Evolutionary conservation across 2,329 filamentous ascomycete genomes (phyloP), one percentile per base, ranked within the genome.

Genomic region (Pseudocercospora cruenta): DNA sequence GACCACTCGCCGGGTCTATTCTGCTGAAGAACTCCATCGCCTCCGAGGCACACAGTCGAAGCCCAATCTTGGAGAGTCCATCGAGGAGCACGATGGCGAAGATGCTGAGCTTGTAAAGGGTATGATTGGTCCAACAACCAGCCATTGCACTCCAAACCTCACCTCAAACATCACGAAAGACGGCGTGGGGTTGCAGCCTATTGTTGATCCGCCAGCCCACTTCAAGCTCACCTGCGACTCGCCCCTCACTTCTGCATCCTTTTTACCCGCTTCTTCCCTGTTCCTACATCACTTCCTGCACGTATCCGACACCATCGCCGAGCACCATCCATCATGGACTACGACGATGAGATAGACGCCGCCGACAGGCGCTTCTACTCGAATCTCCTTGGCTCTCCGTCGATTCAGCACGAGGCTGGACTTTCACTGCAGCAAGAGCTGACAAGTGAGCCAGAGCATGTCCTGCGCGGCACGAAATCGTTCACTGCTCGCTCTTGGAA

Each of bases 101-200:
- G 77, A 78, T 65, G 77, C 76, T 19, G 75, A 77, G 63, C 69
- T 77, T 57, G 75, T 79, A 31, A 78, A 78, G 72, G 77, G 77
- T 79, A 75, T 59, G 70, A 64, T 59, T 43, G 55, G 24, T 49
- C 49, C 59, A 49, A 47, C 31, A 26, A n/a, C 43, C 26, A 58
- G 43, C 36, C 28, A 36, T 21, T 58, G 39, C 47, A n/a, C 39
- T 26, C 19, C 45, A 31, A 65, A 47, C 60, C 33, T 60, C 57
- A 63, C 63, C 33, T 54, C 51, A 24, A 28, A 24, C 57, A 62
- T 64, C 62, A 33, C 58, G 19, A 47, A 31, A 53, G 59, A 49
- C 39, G 39, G 39, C 36, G 51, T 58, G 54, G 31, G 28, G 54
- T 22, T 58, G 54, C n/a, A 39, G 45, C 58, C 60, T 47, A 51